These are phyloP conservation scores for Amniculicola lignicola DNA, from an alignment of 495 filamentous ascomycete genomes.

Conservation along the genomic window DNA sequence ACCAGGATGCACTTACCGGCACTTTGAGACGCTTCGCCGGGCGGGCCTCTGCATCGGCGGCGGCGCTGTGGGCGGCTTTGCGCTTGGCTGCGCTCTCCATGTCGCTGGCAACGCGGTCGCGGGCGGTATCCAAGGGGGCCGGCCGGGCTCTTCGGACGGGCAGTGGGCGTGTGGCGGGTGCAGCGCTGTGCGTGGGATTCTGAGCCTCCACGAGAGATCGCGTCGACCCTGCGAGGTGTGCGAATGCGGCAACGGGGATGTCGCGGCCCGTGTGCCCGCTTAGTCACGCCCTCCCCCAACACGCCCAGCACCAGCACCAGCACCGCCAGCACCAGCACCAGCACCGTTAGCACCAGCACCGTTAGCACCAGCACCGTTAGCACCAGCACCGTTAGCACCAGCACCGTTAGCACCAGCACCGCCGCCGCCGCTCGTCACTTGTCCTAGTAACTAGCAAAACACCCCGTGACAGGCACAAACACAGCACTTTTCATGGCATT, in stretches of 20 bases:
- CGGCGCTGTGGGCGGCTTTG: slow-evolving; percentile 50
- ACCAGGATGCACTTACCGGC: slow-evolving; percentile 39
- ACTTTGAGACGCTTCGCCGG: slow-evolving; percentile 43
- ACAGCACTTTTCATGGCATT: no score
- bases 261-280: no score
- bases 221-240: slow-evolving; percentile 5
- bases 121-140: background rate
- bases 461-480: no score
- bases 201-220: slow-evolving; percentile 4
- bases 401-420: no score
- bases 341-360: no score
- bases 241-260: background rate
- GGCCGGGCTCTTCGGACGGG: background rate
- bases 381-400: no score
- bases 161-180: slow-evolving; percentile 11
- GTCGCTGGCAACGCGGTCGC: slow-evolving; percentile 24
- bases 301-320: no score
- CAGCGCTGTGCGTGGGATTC: slow-evolving; percentile 8
- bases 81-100: slow-evolving; percentile 52
- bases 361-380: no score
- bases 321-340: no score
- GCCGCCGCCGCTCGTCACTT: no score
- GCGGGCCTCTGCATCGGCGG: slow-evolving; percentile 43
- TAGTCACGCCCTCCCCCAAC: no score
- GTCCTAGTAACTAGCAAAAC: no score